phyloP scores from a whole-genome alignment of 2,329 filamentous ascomycete species.

The Exophiala alcalophila region DNA sequence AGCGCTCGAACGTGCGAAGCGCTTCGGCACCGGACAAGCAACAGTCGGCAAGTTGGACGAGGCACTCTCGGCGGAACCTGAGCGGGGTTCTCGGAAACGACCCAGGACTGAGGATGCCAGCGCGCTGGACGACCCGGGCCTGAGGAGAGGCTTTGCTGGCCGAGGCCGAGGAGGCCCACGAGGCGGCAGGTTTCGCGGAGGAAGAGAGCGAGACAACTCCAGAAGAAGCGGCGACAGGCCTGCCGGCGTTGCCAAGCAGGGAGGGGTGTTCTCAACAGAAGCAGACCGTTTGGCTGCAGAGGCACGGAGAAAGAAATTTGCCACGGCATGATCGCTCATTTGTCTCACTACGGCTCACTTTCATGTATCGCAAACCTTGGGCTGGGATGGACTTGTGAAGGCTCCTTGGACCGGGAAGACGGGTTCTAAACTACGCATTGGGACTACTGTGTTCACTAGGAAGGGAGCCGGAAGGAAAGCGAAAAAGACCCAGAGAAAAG shows the following conservation, averaged over 20 bases:
- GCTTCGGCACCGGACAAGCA: slow-evolving; percentile 38
- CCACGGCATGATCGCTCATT: slow-evolving; percentile 17
- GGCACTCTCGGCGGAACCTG: slow-evolving; percentile 43
- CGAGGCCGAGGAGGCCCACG: slow-evolving; percentile 29
- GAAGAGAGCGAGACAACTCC: slow-evolving; percentile 25
- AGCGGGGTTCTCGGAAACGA: slow-evolving; percentile 39
- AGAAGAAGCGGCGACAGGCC: slow-evolving; percentile 30
- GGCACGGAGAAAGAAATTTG: slow-evolving; percentile 49
- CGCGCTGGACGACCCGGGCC: slow-evolving; percentile 37
- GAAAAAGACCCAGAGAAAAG: no score
- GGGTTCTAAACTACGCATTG: no score
- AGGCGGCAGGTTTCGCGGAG: slow-evolving; percentile 25
- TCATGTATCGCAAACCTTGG: no score
- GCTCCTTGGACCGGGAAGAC: no score
- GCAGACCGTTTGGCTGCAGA: slow-evolving; percentile 45
- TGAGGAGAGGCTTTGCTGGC: slow-evolving; percentile 41
- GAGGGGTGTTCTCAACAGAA: slow-evolving; percentile 35
- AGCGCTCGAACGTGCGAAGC: slow-evolving; percentile 46
- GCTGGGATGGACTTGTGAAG: neutral
- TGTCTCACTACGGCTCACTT: neutral
- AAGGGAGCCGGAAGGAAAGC: no score
- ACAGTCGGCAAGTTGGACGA: slow-evolving; percentile 45
- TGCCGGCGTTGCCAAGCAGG: slow-evolving; percentile 30
- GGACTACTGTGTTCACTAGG: no score
- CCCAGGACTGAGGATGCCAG: slow-evolving; percentile 37